Conservation (phyloP, 1,139 yeast species). For the Diutina rugosa region DNA sequence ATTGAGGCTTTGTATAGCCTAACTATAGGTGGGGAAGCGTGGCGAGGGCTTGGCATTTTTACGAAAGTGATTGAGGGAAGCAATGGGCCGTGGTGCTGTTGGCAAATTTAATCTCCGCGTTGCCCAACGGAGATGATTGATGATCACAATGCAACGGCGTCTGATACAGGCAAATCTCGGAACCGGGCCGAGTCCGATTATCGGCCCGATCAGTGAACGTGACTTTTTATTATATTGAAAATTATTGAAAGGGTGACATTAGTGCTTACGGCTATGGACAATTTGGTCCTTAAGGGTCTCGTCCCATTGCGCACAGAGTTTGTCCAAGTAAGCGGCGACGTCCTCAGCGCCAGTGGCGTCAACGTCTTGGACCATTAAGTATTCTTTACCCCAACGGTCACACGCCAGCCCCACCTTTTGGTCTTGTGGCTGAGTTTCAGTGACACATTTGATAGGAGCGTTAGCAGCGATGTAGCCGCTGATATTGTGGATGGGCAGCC, state of each 20-base stretch:
- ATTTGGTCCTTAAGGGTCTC: slow-evolving; percentile 61
- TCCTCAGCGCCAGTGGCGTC: slow-evolving; percentile 55
- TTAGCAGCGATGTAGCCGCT: slow-evolving; percentile 84
- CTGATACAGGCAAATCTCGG: neutral
- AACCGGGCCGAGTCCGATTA: neutral
- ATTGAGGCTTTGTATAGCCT: neutral
- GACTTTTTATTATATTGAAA: neutral
- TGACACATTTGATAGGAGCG: slow-evolving; percentile 37
- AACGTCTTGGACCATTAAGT: slow-evolving; percentile 38
- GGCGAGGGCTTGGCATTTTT: neutral
- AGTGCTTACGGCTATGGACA: slow-evolving; percentile 30
- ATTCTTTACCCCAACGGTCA: slow-evolving; percentile 50
- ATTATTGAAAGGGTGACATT: neutral
- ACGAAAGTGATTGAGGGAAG: no score
- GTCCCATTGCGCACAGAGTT: slow-evolving; percentile 51
- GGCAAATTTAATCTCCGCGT: neutral
- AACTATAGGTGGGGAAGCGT: neutral
- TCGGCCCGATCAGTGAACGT: neutral
- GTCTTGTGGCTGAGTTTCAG: neutral
- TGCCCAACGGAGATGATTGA: neutral
- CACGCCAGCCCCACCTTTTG: slow-evolving; percentile 70
- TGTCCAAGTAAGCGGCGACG: slow-evolving; percentile 46
- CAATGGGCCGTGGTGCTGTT: neutral
- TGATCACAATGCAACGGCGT: neutral
- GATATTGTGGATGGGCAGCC: slow-evolving; percentile 82